These are phyloP conservation scores for Saccharomyces hybrid DNA, from an alignment of 1,139 yeast species.

Conservation along the genomic window DNA sequence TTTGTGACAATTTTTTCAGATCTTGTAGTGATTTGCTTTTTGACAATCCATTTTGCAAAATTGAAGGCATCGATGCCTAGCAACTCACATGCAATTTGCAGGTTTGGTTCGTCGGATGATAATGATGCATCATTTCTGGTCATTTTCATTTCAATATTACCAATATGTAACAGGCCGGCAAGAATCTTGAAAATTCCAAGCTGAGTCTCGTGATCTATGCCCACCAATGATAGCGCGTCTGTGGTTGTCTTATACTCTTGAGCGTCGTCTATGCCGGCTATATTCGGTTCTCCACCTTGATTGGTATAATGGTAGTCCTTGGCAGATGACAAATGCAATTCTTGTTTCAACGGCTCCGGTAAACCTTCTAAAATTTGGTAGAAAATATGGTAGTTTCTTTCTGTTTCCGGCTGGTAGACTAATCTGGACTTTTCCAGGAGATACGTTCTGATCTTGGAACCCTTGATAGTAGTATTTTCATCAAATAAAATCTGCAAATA, in stretches of 20 bases:
- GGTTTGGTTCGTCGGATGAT: no score
- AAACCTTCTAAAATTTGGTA: conserved; percentile 86
- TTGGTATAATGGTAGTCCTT: conserved; percentile 74
- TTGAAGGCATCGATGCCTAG: no score
- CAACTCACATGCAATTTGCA: no score
- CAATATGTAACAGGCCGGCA: conserved; percentile 85
- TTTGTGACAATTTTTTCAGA: no score
- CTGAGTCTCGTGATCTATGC: conserved; percentile 57
- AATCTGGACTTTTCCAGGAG: conserved; percentile 87
- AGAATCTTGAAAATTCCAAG: conserved; percentile 64
- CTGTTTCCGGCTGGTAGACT: conserved; percentile 83
- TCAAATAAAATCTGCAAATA: conserved; percentile 87
- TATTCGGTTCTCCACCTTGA: conserved; percentile 76
- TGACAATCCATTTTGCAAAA: no score
- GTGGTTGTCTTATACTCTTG: conserved; percentile 68
- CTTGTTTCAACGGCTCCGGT: conserved; percentile 47
- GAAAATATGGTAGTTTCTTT: conserved; percentile 92
- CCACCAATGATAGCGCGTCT: conserved; percentile 72
- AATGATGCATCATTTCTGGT: no score
- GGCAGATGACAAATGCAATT: conserved; percentile 54
- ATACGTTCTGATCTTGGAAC: conserved; percentile 91
- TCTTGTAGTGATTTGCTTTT: no score
- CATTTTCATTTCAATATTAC: no score
- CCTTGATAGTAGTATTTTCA: conserved; percentile 66
- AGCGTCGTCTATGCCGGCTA: conserved; percentile 75